phyloP scores from a whole-genome alignment of 2,329 filamentous ascomycete genomes.

The Chaetomiaceae sp. region DNA sequence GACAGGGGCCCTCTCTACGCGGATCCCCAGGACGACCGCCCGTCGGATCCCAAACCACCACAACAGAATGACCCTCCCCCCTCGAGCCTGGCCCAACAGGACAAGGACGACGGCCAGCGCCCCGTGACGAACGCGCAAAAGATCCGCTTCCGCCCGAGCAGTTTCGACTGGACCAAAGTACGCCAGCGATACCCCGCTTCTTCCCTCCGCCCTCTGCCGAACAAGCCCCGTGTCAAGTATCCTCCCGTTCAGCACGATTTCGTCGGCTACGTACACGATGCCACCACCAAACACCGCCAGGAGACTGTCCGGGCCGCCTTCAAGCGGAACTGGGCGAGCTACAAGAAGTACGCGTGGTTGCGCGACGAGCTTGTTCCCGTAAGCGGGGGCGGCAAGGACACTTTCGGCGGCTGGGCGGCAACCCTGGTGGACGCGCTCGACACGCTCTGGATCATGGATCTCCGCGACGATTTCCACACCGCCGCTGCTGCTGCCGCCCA shows the following conservation, averaged over 20 bases:
- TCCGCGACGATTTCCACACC: slow-evolving; percentile 51
- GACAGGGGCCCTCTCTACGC: too few species aligned
- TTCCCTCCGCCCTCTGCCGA: slow-evolving; percentile 11
- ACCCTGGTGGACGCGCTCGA: slow-evolving; percentile 58
- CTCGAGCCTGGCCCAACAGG: too few species aligned
- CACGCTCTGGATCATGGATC: slow-evolving; percentile 58
- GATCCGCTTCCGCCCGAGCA: slow-evolving; percentile 19
- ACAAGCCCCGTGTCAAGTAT: slow-evolving; percentile 4
- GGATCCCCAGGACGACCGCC: too few species aligned
- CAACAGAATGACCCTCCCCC: too few species aligned
- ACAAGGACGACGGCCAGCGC: too few species aligned
- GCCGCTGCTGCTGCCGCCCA: slow-evolving; percentile 46
- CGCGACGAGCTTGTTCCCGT: slow-evolving; percentile 49
- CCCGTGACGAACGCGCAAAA: too few species aligned
- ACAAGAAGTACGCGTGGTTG: slow-evolving; percentile 48
- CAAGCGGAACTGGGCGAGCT: slow-evolving; percentile 44
- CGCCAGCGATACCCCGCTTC: slow-evolving; percentile 25
- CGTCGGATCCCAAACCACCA: too few species aligned
- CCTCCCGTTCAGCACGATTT: slow-evolving; percentile 28
- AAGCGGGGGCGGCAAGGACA: slow-evolving; percentile 41
- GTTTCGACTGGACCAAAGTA: slow-evolving; percentile 24
- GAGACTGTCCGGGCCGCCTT: slow-evolving; percentile 40
- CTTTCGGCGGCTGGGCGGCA: slow-evolving; percentile 52
- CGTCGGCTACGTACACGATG: slow-evolving; percentile 30
- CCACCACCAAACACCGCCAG: slow-evolving; percentile 15